Evolutionary conservation across 495 filamentous ascomycete genomes (phyloP).

Genomic region (Penicillium canescens): DNA sequence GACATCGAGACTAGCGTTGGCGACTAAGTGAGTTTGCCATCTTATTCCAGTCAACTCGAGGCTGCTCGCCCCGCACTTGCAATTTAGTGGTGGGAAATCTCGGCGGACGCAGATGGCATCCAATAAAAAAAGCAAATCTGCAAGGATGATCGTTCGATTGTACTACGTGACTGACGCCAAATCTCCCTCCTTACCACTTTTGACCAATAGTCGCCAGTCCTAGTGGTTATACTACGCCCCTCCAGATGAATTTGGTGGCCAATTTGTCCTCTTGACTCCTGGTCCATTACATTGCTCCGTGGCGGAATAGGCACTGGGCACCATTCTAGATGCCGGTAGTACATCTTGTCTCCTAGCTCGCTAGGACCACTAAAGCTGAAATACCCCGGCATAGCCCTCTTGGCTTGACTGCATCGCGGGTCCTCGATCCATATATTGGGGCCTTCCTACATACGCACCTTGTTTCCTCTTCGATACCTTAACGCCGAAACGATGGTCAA

Average conservation of each 20-base stretch:
- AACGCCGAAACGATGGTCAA: constrained; percentile 1
- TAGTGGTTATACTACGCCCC: neutral
- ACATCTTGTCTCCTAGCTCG: neutral
- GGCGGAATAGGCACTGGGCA: constrained; percentile 12
- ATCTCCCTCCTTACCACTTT: neutral
- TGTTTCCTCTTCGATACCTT: neutral
- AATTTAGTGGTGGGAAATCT: constrained; percentile 23
- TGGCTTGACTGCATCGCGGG: neutral
- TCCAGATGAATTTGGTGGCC: neutral
- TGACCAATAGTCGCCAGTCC: constrained; percentile 7
- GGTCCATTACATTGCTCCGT: constrained; percentile 15
- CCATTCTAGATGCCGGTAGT: neutral
- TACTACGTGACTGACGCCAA: constrained; percentile 15
- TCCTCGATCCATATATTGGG: neutral
- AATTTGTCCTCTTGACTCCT: constrained; percentile 10
- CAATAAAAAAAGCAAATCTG: neutral
- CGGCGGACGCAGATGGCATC: neutral
- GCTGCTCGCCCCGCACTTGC: constrained; percentile 8
- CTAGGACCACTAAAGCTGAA: constrained; percentile 3
- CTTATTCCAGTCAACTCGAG: neutral
- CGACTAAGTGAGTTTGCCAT: neutral
- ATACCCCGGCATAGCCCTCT: constrained; percentile 10
- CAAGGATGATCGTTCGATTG: neutral
- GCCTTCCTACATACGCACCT: neutral
- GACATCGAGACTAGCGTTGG: neutral